Percentiles rank a stretch among this genome's conserved stretches.
Evolutionary conservation across 2,329 filamentous ascomycete genomes (phyloP).

Genomic region (Boeremia lycopersici): DNA sequence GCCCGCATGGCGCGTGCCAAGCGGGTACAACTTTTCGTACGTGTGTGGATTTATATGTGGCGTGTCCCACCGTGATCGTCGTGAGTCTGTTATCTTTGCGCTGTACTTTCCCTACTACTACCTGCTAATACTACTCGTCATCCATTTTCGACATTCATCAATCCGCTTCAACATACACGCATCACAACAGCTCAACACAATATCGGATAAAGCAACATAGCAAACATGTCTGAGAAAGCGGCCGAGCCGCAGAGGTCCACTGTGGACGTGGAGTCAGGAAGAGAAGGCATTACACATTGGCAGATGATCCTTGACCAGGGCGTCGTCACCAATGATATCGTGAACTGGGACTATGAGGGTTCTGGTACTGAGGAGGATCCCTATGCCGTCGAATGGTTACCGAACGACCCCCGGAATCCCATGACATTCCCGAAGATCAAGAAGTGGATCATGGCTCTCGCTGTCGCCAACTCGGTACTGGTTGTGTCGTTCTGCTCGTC

Average conservation of each 20-base stretch:
- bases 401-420: conserved; percentile 55
- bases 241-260: conserved; percentile 19
- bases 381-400: conserved; percentile 55
- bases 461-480: conserved; percentile 52
- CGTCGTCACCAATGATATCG: conserved; percentile 44
- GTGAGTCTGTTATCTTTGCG: conserved; percentile 2
- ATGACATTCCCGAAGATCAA: conserved; percentile 47
- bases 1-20: conserved; percentile 1
- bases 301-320: conserved; percentile 47
- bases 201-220: not conserved
- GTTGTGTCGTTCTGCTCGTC: conserved; percentile 53
- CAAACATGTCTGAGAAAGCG: conserved; percentile 27
- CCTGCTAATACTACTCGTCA: conserved; percentile 2
- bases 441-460: conserved; percentile 51
- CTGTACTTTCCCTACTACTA: conserved; percentile 6
- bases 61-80: conserved; percentile 16
- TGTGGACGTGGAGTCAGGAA: conserved; percentile 43
- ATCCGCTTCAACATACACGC: not conserved
- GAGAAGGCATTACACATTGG: conserved; percentile 43
- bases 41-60: conserved; percentile 15
- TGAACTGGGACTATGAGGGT: conserved; percentile 50
- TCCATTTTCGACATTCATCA: not conserved
- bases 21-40: conserved; percentile 5
- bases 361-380: conserved; percentile 53
- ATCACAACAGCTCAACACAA: conserved; percentile 3